phyloP scores from a whole-genome alignment of 495 filamentous ascomycete species.

The Aspergillus kassunensis region DNA sequence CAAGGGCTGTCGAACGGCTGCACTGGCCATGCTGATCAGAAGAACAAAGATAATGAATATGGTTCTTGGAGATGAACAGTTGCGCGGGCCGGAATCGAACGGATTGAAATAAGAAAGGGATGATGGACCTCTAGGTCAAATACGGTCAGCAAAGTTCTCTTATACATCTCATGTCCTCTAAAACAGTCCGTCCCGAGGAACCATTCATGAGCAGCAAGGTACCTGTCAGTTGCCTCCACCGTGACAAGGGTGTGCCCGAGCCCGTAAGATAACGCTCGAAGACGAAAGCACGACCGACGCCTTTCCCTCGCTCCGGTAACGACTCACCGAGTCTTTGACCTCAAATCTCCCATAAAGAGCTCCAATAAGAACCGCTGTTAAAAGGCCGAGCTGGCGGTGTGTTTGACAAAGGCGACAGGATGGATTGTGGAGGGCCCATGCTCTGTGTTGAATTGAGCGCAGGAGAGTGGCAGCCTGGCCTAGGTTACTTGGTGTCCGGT shows the following conservation, averaged over 20 bases:
- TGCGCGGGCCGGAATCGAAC: neutral
- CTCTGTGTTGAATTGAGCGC: neutral
- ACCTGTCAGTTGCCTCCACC: neutral
- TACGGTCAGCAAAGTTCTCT: constrained; percentile 3
- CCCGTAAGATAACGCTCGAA: neutral
- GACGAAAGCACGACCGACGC: neutral
- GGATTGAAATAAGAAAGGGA: neutral
- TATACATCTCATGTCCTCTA: neutral
- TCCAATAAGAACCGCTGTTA: neutral
- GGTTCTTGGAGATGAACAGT: neutral
- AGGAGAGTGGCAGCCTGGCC: neutral
- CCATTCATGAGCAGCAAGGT: neutral
- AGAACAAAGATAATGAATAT: too few species aligned
- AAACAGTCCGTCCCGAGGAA: neutral
- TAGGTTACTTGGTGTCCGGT: too few species aligned
- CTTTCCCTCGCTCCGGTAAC: neutral
- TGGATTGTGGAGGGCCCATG: neutral
- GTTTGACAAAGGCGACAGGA: neutral
- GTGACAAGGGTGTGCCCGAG: neutral
- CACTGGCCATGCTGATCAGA: neutral
- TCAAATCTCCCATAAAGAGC: neutral
- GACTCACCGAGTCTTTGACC: neutral
- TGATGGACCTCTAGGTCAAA: neutral
- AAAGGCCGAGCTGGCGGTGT: neutral
- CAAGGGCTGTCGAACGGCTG: constrained; percentile 1